These are phyloP conservation scores for Xylaria sp. DNA, from an alignment of 2,329 filamentous ascomycete species.

Conservation along the genomic window DNA sequence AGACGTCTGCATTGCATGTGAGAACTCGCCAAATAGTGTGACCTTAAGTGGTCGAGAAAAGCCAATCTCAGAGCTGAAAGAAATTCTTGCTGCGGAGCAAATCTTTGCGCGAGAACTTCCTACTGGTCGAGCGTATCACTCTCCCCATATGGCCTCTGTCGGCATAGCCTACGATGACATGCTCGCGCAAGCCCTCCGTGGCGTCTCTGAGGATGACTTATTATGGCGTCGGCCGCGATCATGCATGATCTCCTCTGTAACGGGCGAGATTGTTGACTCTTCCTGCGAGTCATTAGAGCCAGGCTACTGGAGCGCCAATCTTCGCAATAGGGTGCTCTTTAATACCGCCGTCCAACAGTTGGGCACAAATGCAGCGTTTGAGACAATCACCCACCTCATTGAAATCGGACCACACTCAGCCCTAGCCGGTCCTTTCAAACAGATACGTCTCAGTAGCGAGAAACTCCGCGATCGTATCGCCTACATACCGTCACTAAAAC, in stretches of 20 bases:
- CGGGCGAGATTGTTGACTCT: slow-evolving; percentile 27
- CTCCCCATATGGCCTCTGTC: slow-evolving; percentile 55
- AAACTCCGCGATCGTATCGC: slow-evolving; percentile 27
- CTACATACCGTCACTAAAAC: slow-evolving; percentile 41
- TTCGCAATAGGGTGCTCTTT: slow-evolving; percentile 42
- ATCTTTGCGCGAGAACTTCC: slow-evolving; percentile 58
- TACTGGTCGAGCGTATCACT: slow-evolving; percentile 54
- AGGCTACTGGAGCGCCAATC: slow-evolving; percentile 44
- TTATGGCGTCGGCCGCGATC: slow-evolving; percentile 30
- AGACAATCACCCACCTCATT: slow-evolving; percentile 40
- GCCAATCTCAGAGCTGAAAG: slow-evolving; percentile 53
- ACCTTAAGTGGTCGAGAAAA: slow-evolving; percentile 60
- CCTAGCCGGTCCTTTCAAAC: slow-evolving; percentile 48
- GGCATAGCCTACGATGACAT: slow-evolving; percentile 48
- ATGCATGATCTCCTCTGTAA: slow-evolving; percentile 43
- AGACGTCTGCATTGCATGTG: slow-evolving; percentile 52
- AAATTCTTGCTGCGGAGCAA: slow-evolving; percentile 53
- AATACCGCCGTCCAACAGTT: slow-evolving; percentile 52
- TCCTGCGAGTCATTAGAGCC: slow-evolving; percentile 20
- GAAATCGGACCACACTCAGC: slow-evolving; percentile 50
- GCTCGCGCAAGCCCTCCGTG: slow-evolving; percentile 18
- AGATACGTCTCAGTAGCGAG: slow-evolving; percentile 46
- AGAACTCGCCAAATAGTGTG: slow-evolving; percentile 53
- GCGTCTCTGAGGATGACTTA: slow-evolving; percentile 33
- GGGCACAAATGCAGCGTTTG: slow-evolving; percentile 45